Base-by-base conservation (phyloP, 2,329 filamentous ascomycete genomes). In the Diplodia mutila region DNA sequence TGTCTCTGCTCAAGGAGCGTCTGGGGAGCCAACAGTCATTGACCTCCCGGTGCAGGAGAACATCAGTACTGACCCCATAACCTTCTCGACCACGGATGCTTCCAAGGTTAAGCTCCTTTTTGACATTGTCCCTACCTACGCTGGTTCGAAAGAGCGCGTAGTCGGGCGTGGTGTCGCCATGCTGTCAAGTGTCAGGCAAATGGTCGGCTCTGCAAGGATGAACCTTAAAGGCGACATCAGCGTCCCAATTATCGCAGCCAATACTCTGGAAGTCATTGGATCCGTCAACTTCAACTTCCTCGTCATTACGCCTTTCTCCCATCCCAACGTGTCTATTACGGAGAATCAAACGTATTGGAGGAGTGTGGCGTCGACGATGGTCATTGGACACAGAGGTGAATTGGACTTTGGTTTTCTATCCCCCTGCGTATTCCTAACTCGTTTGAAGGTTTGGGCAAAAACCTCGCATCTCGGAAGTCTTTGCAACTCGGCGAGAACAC, bases 401-500 rank as follows among this genome's bases (percentile, higher is more conserved):
- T 71, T 54, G 37, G 37, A 39, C 42, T 70, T 69, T 51, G 61
- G 53, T 55, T 69, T 39, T 61, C 48, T 25, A 16, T 8, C 18
- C 52, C 42, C 64, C 64, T 25, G 52, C 39, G 61, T 34, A 51
- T 68, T 70, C 69, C 71, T 75, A 74, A 76, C 70, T 61, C 68
- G 14, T 88, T 90, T 75, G 84, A 88, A 75, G 90, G 94, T 21
- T 83, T 98, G 32, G 95, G 95, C 72, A 98, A 98, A 83, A 99
- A 99, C 77, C 86, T 91, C 69, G 86, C 89, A 14, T 89, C 90
- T 34, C 92, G 93, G 75, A 92, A 90, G 69, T 97, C 94, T 1
- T 84, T 99, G 39, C 96, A 99, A 77, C 85, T 99, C 1, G 96
- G 95, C 69, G 95, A 99, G 80, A 99, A 99, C 78, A 99, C 95